Percentiles rank a stretch among this genome's conserved stretches.
phyloP scores from a whole-genome alignment of 2,329 filamentous ascomycete species.

The Pseudofabraea citricarpa region DNA sequence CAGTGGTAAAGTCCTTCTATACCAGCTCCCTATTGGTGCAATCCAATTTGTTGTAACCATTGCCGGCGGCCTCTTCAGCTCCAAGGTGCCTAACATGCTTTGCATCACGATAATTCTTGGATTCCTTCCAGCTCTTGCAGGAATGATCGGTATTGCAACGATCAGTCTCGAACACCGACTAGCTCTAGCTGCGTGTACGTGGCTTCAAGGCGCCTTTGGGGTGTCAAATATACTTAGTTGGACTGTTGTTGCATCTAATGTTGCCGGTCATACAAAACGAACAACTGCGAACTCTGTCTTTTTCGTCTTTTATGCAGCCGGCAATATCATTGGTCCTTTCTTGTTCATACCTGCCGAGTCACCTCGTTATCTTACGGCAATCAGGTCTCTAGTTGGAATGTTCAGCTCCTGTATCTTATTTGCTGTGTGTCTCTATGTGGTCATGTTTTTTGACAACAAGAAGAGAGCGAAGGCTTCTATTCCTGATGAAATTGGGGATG shows the following conservation, averaged over 20 bases:
- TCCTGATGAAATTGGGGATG: not conserved
- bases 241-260: constrained; percentile 49
- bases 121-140: not conserved
- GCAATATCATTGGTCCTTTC: constrained; percentile 70
- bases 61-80: not conserved
- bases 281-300: constrained; percentile 65
- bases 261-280: constrained; percentile 71
- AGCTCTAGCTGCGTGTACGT: constrained; percentile 56
- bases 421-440: not conserved
- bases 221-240: constrained; percentile 31
- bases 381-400: constrained; percentile 61
- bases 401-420: constrained; percentile 35
- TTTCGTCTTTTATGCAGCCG: constrained; percentile 68
- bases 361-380: constrained; percentile 63
- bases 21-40: constrained; percentile 67
- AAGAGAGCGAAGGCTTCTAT: not conserved
- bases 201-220: constrained; percentile 66
- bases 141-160: constrained; percentile 38
- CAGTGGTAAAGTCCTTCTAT: constrained; percentile 58
- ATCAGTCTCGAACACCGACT: constrained; percentile 64
- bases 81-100: not conserved
- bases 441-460: not conserved
- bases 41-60: not conserved
- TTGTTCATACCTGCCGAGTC: constrained; percentile 58
- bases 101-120: not conserved